Evolutionary conservation across 352 stramenopile genomes (phyloP), one percentile per base, ranked within the genome.

Genomic region (Phytopythium boreale): DNA sequence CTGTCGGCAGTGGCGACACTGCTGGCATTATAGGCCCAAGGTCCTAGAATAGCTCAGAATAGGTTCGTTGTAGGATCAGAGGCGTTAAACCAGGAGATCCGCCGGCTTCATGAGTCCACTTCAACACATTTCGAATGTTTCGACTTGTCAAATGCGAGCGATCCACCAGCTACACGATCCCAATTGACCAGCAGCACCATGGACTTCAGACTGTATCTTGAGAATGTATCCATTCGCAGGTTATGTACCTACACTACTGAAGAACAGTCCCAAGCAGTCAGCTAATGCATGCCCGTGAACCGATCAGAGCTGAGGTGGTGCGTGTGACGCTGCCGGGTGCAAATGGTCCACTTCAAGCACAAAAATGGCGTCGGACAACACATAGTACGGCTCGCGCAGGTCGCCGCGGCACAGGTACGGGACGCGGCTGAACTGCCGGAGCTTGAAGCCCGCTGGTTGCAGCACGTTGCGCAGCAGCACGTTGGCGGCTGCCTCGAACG

Each of bases 291-390:
- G n/a, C n/a, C n/a, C n/a, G n/a, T n/a, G n/a, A n/a, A n/a, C n/a
- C 39, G n/a, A 5, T 36, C 27, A 61, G 11, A 52, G 26, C 17
- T 31, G 56, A 3, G 56, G 56, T 15, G 41, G 56, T 24, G 56
- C 20, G 11, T 39, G 6, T 4, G 56, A 14, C 8, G 56, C 56
- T 2, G 56, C 56, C 12, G 56, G 56, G 39, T 61, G 39, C 56
- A 37, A 36, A 15, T 70, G 37, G 64, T 84, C 79, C 15, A 90
- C 77, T 74, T 87, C 68, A 8, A 93, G 64, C 66, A 92, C 84
- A 67, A 93, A 93, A 58, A 95, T 86, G 27, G 87, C 87, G 61
- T 95, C 87, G n/a, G 78, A 89, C 15, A 95, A 70, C 59, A 93
- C 84, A 63, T 93, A 93, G 75, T 92, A 95, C 39, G 87, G 79